Evolutionary conservation across 345 rosid species (phyloP), one percentile per base, ranked within the genome.

Genomic region (Erucastrum elatum): DNA sequence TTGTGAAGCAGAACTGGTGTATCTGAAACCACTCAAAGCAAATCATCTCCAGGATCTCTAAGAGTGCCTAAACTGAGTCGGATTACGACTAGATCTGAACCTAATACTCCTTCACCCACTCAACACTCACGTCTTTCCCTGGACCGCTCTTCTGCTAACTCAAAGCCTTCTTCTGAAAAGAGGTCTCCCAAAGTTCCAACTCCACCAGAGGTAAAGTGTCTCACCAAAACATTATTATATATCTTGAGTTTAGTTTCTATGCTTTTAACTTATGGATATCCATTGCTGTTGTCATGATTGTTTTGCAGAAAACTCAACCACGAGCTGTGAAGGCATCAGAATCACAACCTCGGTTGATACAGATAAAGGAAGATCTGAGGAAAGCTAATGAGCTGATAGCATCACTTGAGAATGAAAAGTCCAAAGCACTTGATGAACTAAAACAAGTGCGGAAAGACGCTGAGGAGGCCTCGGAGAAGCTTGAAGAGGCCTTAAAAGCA

Each of bases 291-390:
- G 41, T 63, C 3, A n/a, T 75, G 33, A 49, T 56, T 67, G 37
- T 74, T 79, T 68, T 10, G 84, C 86, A 93, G 99, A 95, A 84
- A 78, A 86, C 84, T 44, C 89, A 78, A 63, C 67, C 83, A 39
- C 84, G 91, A 64, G 39, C 72, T 62, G 81, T 62, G 66, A 95
- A 82, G 85, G 94, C 85, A 56, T 82, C 88, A 1, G 56, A 49
- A 0, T 13, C 88, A 2, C 97, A 90, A 79, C 73, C 89, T 31
- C 94, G 90, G 59, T 71, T 89, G 86, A 81, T 68, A 81, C 84
- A 60, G 53, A 75, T 86, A 4, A 93, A 88, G 90, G 98, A 95
- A 70, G 99, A 95, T 81, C 78, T 93, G 44, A 91, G 90, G 90
- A 90, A 86, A 83, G 92, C 99, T 0, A 93, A 88, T 76, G 94